These are phyloP conservation scores for Ophiostoma sp. DNA, from an alignment of 2,329 filamentous ascomycete species.

Conservation along the genomic window DNA sequence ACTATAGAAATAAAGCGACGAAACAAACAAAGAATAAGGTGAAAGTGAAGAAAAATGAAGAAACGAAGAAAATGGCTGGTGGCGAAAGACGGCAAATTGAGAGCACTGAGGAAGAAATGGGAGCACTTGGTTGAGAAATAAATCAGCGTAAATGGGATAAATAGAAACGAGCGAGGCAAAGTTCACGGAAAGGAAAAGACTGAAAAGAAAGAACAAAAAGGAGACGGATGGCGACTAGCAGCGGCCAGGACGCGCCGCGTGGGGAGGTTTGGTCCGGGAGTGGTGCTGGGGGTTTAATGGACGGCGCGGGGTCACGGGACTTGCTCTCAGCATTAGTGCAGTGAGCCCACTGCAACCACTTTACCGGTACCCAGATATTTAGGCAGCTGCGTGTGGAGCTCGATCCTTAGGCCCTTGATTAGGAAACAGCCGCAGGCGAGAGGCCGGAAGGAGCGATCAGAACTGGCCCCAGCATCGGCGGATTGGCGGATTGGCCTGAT, in stretches of 20 bases:
- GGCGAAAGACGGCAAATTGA: background rate
- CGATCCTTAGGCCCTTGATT: background rate
- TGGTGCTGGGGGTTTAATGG: conserved; percentile 14
- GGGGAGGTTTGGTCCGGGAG: background rate
- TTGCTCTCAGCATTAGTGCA: background rate
- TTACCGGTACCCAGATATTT: background rate
- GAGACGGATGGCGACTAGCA: background rate
- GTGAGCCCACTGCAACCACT: conserved; percentile 13
- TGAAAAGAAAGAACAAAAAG: conserved; percentile 2
- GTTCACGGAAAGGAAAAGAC: background rate
- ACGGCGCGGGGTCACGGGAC: conserved; percentile 26
- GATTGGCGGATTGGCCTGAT: background rate
- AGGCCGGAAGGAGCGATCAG: conserved; percentile 1
- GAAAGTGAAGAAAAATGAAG: background rate
- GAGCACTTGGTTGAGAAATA: background rate
- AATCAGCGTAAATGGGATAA: background rate
- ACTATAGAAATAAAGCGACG: background rate
- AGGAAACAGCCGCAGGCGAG: background rate
- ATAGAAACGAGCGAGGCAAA: background rate
- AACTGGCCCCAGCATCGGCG: background rate
- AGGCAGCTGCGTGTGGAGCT: conserved; percentile 11
- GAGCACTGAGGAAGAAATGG: background rate
- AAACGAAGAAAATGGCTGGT: background rate
- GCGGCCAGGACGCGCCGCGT: conserved; percentile 23
- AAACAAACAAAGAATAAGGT: background rate